A percentile compares a stretch with the other conserved stretches of the same genome.
phyloP scores from a whole-genome alignment of 78 protist species.

The Fonticula alba region DNA sequence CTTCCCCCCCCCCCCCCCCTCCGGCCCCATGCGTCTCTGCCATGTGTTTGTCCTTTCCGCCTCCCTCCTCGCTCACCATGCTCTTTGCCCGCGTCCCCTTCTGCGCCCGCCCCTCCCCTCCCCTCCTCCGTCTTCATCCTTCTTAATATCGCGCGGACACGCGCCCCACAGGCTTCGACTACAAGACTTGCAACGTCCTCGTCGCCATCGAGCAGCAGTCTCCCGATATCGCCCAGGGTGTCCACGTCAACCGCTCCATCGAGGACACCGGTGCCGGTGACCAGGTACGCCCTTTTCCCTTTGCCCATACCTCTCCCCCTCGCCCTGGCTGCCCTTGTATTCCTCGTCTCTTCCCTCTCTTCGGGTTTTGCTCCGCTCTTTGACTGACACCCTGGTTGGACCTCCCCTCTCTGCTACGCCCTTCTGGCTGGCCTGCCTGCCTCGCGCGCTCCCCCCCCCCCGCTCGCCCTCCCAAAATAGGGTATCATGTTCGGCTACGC shows the following conservation, averaged over 20 bases:
- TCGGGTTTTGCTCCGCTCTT: slow-evolving; percentile 1
- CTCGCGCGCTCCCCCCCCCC: no score
- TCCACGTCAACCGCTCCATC: slow-evolving; percentile 59
- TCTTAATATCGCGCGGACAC: no score
- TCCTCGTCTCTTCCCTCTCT: background rate
- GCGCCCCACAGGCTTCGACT: no score
- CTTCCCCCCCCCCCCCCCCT: no score
- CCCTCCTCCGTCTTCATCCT: background rate
- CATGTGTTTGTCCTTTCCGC: no score
- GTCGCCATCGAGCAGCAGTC: slow-evolving; percentile 94
- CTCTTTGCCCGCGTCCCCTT: no score
- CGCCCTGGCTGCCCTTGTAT: background rate
- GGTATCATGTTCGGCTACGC: slow-evolving; percentile 99
- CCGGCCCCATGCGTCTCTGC: no score
- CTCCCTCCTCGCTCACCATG: no score
- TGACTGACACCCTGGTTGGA: background rate
- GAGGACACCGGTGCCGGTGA: slow-evolving; percentile 98
- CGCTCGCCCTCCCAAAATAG: no score
- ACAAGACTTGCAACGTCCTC: slow-evolving; percentile 88
- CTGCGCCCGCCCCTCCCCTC: background rate
- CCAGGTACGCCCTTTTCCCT: slow-evolving; percentile 37
- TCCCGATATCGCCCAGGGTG: slow-evolving; percentile 96
- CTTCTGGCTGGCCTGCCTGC: no score
- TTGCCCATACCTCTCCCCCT: background rate
- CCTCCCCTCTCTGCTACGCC: no score